Conservation (phyloP, 306 rosid genomes). For the Quercus suber region DNA sequence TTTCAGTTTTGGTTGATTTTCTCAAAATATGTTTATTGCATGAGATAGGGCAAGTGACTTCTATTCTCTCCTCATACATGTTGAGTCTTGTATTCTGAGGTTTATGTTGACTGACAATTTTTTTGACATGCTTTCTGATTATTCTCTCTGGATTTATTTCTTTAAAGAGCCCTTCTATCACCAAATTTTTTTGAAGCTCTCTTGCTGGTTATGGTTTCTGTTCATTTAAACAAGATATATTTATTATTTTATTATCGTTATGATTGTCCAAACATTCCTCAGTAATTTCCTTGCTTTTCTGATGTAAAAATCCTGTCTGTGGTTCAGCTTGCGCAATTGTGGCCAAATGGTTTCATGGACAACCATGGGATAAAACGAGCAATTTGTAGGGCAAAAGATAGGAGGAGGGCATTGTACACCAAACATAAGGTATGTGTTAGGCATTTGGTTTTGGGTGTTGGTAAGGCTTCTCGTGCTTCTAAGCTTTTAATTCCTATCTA, state of each 20-base stretch:
- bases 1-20: background rate
- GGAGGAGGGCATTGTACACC: conserved; percentile 60
- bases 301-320: conserved; percentile 15
- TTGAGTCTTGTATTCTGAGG: background rate
- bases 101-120: background rate
- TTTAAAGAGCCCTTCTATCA: background rate
- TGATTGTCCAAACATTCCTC: background rate
- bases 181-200: background rate
- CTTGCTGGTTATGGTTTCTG: background rate
- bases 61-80: background rate
- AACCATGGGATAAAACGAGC: conserved; percentile 96
- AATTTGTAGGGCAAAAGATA: conserved; percentile 87
- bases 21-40: background rate
- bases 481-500: background rate
- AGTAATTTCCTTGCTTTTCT: conserved; percentile 1
- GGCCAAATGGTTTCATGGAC: conserved; percentile 97
- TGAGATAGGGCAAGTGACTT: background rate
- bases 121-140: background rate
- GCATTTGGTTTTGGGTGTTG: background rate
- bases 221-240: no score
- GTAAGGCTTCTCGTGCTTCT: background rate
- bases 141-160: background rate
- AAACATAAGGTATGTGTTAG: conserved; percentile 60
- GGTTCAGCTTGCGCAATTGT: conserved; percentile 82
- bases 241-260: background rate